Evolutionary conservation across 2,329 filamentous ascomycete genomes (phyloP).

Genomic region (Ophiostoma perfectum): DNA sequence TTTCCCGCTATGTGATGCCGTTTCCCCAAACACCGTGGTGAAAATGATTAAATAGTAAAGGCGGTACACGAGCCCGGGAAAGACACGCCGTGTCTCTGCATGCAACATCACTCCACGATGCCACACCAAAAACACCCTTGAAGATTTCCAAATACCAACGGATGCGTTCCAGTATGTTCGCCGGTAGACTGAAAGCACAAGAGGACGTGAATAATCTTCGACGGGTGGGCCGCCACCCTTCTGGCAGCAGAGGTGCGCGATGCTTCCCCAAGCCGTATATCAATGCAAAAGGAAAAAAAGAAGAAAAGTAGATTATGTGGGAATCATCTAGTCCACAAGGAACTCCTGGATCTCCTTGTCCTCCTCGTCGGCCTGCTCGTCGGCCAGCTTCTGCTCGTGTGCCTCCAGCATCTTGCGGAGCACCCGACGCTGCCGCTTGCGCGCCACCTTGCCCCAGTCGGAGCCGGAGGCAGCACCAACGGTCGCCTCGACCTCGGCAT

Average conservation of each 20-base stretch:
- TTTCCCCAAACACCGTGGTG: slow-evolving; percentile 10
- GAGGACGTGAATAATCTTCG: too few species aligned
- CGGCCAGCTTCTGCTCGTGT: slow-evolving; percentile 53
- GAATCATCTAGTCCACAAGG: slow-evolving; percentile 47
- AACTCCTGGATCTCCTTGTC: slow-evolving; percentile 73
- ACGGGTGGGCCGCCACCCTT: too few species aligned
- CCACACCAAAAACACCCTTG: not conserved
- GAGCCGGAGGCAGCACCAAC: slow-evolving; percentile 38
- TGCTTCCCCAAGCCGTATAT: not conserved
- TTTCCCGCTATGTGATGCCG: slow-evolving; percentile 11
- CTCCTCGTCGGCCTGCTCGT: slow-evolving; percentile 56
- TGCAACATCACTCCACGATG: too few species aligned
- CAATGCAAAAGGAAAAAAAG: not conserved
- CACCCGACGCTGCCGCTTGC: slow-evolving; percentile 62
- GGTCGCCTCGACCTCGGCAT: not conserved
- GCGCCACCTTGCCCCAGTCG: slow-evolving; percentile 65
- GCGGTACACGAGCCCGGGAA: not conserved
- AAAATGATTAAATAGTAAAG: slow-evolving; percentile 7
- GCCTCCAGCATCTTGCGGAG: slow-evolving; percentile 60
- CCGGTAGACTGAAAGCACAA: too few species aligned
- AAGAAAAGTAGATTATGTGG: not conserved
- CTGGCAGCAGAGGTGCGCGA: too few species aligned
- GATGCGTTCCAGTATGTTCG: too few species aligned
- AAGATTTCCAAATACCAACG: not conserved
- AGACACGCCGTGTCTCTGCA: not conserved